phyloP scores from a whole-genome alignment of 2,329 filamentous ascomycete species.

The Pseudocercospora eumusae region DNA sequence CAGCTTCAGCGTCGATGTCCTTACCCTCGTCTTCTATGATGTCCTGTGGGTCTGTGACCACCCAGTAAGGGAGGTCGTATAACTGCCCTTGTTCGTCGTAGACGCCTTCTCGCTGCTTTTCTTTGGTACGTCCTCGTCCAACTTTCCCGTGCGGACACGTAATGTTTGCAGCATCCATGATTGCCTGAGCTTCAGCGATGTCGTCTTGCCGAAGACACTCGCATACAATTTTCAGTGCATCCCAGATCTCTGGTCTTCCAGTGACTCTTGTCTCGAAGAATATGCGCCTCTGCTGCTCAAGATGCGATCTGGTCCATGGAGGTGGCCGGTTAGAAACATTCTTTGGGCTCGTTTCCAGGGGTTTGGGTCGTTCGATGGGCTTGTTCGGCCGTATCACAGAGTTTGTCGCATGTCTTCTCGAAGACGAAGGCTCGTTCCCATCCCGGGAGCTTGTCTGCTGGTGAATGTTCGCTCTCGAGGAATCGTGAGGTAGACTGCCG shows the following conservation, averaged over 20 bases:
- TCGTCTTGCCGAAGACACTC: constrained; percentile 63
- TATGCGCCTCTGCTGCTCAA: constrained; percentile 71
- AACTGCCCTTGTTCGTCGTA: constrained; percentile 48
- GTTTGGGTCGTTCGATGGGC: constrained; percentile 32
- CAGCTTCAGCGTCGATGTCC: constrained; percentile 29
- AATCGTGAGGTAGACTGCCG: constrained; percentile 14
- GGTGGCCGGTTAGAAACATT: constrained; percentile 29
- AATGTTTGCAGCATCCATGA: constrained; percentile 72
- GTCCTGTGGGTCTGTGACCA: constrained; percentile 48
- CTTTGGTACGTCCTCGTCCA: constrained; percentile 27
- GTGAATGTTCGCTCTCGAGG: constrained; percentile 14
- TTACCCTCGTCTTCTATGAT: constrained; percentile 40
- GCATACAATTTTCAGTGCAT: constrained; percentile 67
- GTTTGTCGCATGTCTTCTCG: constrained; percentile 13
- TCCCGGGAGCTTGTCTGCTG: constrained; percentile 6
- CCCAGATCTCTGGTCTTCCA: constrained; percentile 77
- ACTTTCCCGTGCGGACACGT: constrained; percentile 48
- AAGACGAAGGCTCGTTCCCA: constrained; percentile 1
- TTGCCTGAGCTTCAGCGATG: constrained; percentile 65
- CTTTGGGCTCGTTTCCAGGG: constrained; percentile 25
- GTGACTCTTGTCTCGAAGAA: constrained; percentile 91
- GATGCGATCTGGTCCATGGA: constrained; percentile 67
- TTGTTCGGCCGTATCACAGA: constrained; percentile 32
- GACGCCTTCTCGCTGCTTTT: constrained; percentile 36
- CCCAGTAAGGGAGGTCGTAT: constrained; percentile 51